Evolutionary conservation across 495 filamentous ascomycete genomes (phyloP), one percentile per base, ranked within the genome.

Genomic region (Hypoxylon cercidicola): DNA sequence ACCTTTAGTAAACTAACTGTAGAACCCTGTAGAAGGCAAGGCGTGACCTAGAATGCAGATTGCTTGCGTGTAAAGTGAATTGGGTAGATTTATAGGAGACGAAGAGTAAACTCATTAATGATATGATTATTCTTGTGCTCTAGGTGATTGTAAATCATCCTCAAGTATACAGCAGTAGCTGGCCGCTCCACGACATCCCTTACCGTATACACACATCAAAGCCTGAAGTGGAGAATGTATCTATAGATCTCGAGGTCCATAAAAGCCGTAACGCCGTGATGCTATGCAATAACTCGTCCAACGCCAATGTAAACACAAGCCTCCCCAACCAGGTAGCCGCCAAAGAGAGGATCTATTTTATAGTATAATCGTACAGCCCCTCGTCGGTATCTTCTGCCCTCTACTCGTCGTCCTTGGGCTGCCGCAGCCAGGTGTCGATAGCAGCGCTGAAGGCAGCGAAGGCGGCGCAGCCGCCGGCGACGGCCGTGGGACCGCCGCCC

Each of bases 371-470:
- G n/a, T 61, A 55, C 57, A 62, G n/a, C 39, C 5, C 25, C 11
- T 41, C 18, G 8, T 7, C 4, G 15, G 39, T 19, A 8, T 18
- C 8, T 11, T 16, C 15, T 25, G 10, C 23, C 8, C 7, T 25
- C 68, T 64, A 85, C 12, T 84, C 81, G 9, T 85, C 84, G 4
- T 86, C 84, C 69, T 77, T 83, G 4, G 84, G 84, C 73, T 78
- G 87, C 64, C 92, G 77, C 88, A 97, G 89, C 77, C 92, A 98
- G 39, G 84, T 87, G 84, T 99, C 95, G 77, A 99, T 97, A 10
- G 95, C 95, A 47, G 90, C 88, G 79, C 89, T 93, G 73, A 99
- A 99, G 23, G 93, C 96, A 47, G 95, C 95, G 75, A 99, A 98
- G 6, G 95, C 95, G 4, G 86, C 93, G 77, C 96, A 98, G 6